phyloP scores from a whole-genome alignment of 2,329 filamentous ascomycete genomes.

The Aureobasidium pullulans region DNA sequence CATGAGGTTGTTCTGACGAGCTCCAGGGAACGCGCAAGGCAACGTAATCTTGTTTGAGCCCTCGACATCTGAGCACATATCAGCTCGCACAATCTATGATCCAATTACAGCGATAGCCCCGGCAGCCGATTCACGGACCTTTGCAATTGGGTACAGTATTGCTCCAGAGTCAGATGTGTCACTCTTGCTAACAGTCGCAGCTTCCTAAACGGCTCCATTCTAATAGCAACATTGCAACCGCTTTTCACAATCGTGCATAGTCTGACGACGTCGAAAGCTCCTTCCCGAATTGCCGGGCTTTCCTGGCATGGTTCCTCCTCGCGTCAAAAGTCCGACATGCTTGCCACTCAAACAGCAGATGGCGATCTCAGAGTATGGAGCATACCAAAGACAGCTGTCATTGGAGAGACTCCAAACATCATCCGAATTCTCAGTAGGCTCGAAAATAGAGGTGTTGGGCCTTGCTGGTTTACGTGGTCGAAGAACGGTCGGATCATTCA shows the following conservation, averaged over 20 bases:
- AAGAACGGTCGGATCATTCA: conserved; percentile 96
- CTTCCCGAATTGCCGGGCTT: conserved; percentile 79
- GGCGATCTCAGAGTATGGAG: conserved; percentile 96
- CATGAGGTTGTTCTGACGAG: conserved; percentile 2
- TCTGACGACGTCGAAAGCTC: conserved; percentile 71
- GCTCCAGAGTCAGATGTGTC: background rate
- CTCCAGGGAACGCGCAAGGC: conserved; percentile 77
- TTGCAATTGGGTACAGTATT: conserved; percentile 74
- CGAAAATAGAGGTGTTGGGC: conserved; percentile 64
- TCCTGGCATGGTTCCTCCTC: conserved; percentile 96
- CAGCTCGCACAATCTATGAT: conserved; percentile 85
- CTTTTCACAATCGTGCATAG: conserved; percentile 93
- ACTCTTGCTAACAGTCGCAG: conserved; percentile 38
- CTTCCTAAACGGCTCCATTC: conserved; percentile 88
- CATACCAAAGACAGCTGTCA: conserved; percentile 69
- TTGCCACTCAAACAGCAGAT: conserved; percentile 85
- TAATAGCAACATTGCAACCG: conserved; percentile 83
- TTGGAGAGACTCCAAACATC: conserved; percentile 68
- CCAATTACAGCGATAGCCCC: conserved; percentile 91
- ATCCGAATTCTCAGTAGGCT: conserved; percentile 78
- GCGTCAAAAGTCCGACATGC: conserved; percentile 95
- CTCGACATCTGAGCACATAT: conserved; percentile 84
- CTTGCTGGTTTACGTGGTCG: conserved; percentile 97
- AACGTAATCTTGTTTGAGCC: conserved; percentile 94
- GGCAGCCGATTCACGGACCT: conserved; percentile 81